phyloP scores from a whole-genome alignment of 2,329 filamentous ascomycete species.

The Pseudonectria foliicola region DNA sequence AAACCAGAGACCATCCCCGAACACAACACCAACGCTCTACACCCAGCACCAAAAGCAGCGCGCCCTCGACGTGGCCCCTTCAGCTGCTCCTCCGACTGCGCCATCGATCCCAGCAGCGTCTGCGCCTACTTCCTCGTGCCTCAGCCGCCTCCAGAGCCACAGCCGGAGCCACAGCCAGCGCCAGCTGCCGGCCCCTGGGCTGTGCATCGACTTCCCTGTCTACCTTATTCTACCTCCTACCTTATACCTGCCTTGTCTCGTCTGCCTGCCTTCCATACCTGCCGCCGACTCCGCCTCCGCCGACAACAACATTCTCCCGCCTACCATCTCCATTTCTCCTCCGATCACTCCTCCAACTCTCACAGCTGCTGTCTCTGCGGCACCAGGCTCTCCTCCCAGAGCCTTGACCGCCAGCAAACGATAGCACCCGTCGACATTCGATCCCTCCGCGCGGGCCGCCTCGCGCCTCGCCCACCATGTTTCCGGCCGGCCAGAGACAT shows the following conservation, averaged over 20 bases:
- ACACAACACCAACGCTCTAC: slow-evolving; percentile 14
- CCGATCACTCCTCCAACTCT: slow-evolving; percentile 14
- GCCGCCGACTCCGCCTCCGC: slow-evolving; percentile 10
- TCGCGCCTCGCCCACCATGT: slow-evolving; percentile 39
- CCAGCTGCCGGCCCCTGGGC: slow-evolving; percentile 13
- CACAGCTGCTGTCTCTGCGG: neutral
- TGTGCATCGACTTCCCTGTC: slow-evolving; percentile 15
- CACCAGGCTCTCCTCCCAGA: slow-evolving; percentile 10
- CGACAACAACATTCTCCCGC: too few relatives aligned
- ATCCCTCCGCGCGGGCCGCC: slow-evolving; percentile 20
- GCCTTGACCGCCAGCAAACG: slow-evolving; percentile 16
- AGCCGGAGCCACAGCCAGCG: slow-evolving; percentile 3
- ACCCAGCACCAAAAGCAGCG: slow-evolving; percentile 6
- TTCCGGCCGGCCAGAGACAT: slow-evolving; percentile 46
- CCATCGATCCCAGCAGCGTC: too few relatives aligned
- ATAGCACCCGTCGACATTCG: slow-evolving; percentile 12
- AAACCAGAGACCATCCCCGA: too few relatives aligned
- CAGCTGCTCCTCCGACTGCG: too few relatives aligned
- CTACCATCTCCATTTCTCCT: too few relatives aligned
- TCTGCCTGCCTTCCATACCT: slow-evolving; percentile 1
- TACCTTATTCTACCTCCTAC: too few relatives aligned
- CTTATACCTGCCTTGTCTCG: too few relatives aligned
- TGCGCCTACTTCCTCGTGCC: too few relatives aligned
- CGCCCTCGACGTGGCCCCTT: too few relatives aligned
- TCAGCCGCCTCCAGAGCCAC: slow-evolving; percentile 1